Base-by-base conservation (phyloP, 768 basidiomycete genomes). In the Pisolithus sp. region DNA sequence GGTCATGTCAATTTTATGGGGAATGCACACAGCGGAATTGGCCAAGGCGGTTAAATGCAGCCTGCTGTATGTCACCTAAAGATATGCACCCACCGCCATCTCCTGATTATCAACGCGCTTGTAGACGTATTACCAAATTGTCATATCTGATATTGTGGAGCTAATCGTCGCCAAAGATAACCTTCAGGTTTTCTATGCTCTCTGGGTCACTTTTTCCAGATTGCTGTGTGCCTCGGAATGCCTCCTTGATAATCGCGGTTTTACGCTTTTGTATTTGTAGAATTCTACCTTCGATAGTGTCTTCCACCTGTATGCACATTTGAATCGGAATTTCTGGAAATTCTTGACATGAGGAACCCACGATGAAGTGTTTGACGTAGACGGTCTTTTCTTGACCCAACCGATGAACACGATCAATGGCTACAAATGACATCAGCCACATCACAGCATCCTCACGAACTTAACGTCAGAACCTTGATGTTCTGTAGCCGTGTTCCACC, bases 401-500 rank as follows among this genome's bases (percentile, higher is more conserved):
- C 42, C 90, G 71, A 58, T 93, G 90, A 26, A 92, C 88, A 8
- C 90, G 80, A 62, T 93, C 90, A 60, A 92, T 86, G 15, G 90
- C 89, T 85, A 48, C n/a, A 24, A 28, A n/a, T 2, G 28, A 40
- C 20, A 41, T 65, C 48, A 63, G 40, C 15, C 5, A 12, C 17
- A 38, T 12, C 18, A 37, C 20, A 47, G 10, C 28, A 7, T 40
- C 15, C 40, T 45, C 43, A 45, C 3, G 21, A 28, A 5, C 48
- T 41, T 21, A 40, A n/a, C 13, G 6, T 0, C 24, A 8, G n/a
- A 57, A 81, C 85, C 86, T 78, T 92, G 89, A 48, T 82, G 82
- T 63, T 92, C 90, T 4, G 77, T 82, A 0, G 89, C 88, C 5
- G 86, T 80, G 63, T 91, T 92, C 89, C 89, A 92, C 89, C 89